Conservation (phyloP, 495 filamentous ascomycete species). For the Penicillium turbatum region DNA sequence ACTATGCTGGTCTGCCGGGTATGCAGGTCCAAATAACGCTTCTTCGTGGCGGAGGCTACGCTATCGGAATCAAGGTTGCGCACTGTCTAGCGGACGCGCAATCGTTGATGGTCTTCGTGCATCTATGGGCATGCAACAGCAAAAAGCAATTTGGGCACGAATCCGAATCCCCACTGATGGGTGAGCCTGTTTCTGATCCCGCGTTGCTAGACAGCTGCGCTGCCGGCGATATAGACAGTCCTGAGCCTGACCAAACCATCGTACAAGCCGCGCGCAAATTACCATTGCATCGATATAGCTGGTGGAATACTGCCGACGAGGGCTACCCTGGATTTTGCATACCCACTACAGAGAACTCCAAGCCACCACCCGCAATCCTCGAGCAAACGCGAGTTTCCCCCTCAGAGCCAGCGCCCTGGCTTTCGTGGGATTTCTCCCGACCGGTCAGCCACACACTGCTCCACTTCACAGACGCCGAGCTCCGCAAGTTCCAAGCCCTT, state of each 20-base stretch:
- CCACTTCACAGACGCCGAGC: constrained; percentile 15
- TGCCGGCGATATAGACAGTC: constrained; percentile 28
- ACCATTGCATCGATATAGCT: constrained; percentile 32
- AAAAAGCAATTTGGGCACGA: constrained; percentile 3
- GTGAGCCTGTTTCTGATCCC: constrained; percentile 26
- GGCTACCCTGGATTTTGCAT: not conserved
- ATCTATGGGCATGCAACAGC: constrained; percentile 38
- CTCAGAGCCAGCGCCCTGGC: constrained; percentile 23
- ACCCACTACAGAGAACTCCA: constrained; percentile 5
- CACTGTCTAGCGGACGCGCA: constrained; percentile 49
- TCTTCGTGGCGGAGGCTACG: constrained; percentile 40
- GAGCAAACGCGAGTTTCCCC: constrained; percentile 9
- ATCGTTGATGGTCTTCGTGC: constrained; percentile 42
- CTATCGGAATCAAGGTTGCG: constrained; percentile 37
- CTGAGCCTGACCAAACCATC: constrained; percentile 14
- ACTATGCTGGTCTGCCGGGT: constrained; percentile 18
- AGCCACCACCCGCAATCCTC: constrained; percentile 6
- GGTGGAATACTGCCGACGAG: constrained; percentile 23
- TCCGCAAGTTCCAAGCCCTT: constrained; percentile 10
- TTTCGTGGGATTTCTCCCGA: constrained; percentile 21
- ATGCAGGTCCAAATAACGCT: constrained; percentile 37
- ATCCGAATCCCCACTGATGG: not conserved
- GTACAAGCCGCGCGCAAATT: constrained; percentile 15
- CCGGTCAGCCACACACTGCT: constrained; percentile 22
- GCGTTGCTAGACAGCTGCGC: constrained; percentile 23